Conservation (phyloP, 495 filamentous ascomycete genomes). For the Podospora pseudopauciseta region DNA sequence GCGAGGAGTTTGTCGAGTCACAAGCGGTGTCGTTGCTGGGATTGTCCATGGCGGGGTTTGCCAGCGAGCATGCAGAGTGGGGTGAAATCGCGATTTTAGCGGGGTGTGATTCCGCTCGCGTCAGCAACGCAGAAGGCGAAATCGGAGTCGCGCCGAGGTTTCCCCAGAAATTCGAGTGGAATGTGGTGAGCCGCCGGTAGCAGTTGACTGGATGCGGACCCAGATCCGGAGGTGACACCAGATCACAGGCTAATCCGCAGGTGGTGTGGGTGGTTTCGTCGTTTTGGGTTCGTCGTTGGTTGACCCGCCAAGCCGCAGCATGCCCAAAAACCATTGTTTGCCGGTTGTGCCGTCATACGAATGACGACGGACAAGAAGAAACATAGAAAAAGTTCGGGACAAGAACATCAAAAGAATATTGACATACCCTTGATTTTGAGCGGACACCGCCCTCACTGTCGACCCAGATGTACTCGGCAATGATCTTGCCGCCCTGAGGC, state of each 20-base stretch:
- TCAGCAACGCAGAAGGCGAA: slow-evolving; percentile 6
- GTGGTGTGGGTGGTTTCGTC: slow-evolving; percentile 9
- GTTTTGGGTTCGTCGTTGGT: background rate
- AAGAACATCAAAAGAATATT: slow-evolving; percentile 17
- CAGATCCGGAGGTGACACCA: slow-evolving; percentile 1
- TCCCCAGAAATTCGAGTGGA: background rate
- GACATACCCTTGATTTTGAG: slow-evolving; percentile 87
- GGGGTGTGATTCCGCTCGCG: background rate
- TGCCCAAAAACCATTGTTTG: background rate
- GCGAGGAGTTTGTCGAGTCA: slow-evolving; percentile 6
- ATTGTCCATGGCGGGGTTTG: slow-evolving; percentile 10
- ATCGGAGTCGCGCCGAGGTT: slow-evolving; percentile 2
- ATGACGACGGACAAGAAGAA: slow-evolving; percentile 10
- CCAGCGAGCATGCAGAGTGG: slow-evolving; percentile 8
- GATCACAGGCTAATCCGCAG: background rate
- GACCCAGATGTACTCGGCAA: slow-evolving; percentile 95
- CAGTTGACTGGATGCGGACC: background rate
- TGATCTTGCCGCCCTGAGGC: slow-evolving; percentile 73
- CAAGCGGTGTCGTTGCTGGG: slow-evolving; percentile 4
- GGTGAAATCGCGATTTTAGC: slow-evolving; percentile 3
- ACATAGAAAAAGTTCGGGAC: slow-evolving; percentile 13
- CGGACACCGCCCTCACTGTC: slow-evolving; percentile 73
- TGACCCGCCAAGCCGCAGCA: slow-evolving; percentile 3
- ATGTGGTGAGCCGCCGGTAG: background rate
- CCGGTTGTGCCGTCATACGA: background rate